Percentiles rank a stretch among this genome's conserved stretches.
These are phyloP conservation scores for Fomitopsis serialis DNA, from an alignment of 768 basidiomycete genomes.

Conservation along the genomic window DNA sequence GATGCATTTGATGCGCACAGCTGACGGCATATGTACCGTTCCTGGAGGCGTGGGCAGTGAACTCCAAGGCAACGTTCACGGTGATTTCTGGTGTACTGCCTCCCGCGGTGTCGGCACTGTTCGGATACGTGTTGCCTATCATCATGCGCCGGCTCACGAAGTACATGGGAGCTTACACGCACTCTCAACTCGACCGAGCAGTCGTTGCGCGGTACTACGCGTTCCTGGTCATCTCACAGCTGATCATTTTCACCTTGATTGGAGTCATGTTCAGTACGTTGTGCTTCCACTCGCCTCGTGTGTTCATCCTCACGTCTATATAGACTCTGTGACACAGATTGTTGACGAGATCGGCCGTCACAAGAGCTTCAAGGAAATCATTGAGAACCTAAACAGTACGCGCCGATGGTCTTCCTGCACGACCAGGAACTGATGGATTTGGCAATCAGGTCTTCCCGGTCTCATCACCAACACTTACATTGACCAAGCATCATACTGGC, in stretches of 20 bases:
- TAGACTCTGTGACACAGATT: slow-evolving; percentile 34
- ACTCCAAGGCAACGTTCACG: slow-evolving; percentile 67
- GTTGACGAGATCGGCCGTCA: slow-evolving; percentile 44
- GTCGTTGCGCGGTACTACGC: slow-evolving; percentile 91
- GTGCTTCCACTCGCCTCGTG: not conserved
- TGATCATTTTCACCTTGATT: slow-evolving; percentile 91
- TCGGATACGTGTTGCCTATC: slow-evolving; percentile 87
- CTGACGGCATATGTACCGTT: slow-evolving; percentile 68
- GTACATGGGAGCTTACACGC: slow-evolving; percentile 67
- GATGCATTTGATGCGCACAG: slow-evolving; percentile 27
- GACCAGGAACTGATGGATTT: not conserved
- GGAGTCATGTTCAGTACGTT: slow-evolving; percentile 81
- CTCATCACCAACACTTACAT: slow-evolving; percentile 86
- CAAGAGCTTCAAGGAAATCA: slow-evolving; percentile 38
- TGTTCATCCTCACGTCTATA: slow-evolving; percentile 16
- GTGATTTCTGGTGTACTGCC: slow-evolving; percentile 91
- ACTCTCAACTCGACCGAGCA: slow-evolving; percentile 80
- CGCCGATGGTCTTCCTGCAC: not conserved
- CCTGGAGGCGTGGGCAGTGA: slow-evolving; percentile 62
- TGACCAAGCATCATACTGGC: slow-evolving; percentile 86
- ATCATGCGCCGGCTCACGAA: slow-evolving; percentile 79
- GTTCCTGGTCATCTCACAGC: slow-evolving; percentile 90
- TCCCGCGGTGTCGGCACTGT: slow-evolving; percentile 80
- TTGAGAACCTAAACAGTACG: slow-evolving; percentile 41
- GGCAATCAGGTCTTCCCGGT: slow-evolving; percentile 50